Evolutionary conservation across 2,329 filamentous ascomycete species (phyloP).

Genomic region (Akanthomyces dipterigenus): DNA sequence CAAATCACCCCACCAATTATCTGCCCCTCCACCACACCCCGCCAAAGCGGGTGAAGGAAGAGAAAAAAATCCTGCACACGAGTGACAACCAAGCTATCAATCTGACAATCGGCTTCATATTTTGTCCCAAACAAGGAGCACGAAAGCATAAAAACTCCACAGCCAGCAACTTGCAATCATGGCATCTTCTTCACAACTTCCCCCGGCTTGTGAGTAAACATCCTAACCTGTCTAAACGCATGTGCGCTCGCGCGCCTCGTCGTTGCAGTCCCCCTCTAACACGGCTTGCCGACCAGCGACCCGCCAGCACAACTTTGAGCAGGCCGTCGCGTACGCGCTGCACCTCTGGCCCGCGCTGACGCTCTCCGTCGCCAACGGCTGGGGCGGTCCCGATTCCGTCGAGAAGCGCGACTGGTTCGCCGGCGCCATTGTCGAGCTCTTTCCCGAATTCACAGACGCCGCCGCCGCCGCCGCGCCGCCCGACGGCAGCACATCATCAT

Average conservation of each 20-base stretch:
- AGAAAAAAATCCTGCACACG: neutral
- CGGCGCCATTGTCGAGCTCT: conserved; percentile 76
- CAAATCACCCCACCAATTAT: conserved; percentile 8
- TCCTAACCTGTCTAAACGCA: too few relatives aligned
- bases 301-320: conserved; percentile 67
- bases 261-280: neutral
- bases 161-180: conserved; percentile 9
- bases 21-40: conserved; percentile 15
- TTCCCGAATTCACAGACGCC: conserved; percentile 55
- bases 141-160: neutral
- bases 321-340: conserved; percentile 76
- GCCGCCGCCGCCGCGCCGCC: conserved; percentile 20
- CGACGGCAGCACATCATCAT: conserved; percentile 1
- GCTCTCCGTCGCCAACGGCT: conserved; percentile 78
- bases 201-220: conserved; percentile 16
- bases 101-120: neutral
- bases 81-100: conserved; percentile 8
- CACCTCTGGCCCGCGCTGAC: conserved; percentile 84
- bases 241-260: neutral
- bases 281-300: conserved; percentile 28
- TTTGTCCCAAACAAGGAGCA: conserved; percentile 1
- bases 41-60: neutral
- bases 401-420: conserved; percentile 98
- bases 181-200: conserved; percentile 11
- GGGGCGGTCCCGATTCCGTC: conserved; percentile 74